Percentiles rank a stretch among this genome's conserved stretches.
These are phyloP conservation scores for Binderoboletus segoi DNA, from an alignment of 1,284 basidiomycete genomes.

Conservation along the genomic window DNA sequence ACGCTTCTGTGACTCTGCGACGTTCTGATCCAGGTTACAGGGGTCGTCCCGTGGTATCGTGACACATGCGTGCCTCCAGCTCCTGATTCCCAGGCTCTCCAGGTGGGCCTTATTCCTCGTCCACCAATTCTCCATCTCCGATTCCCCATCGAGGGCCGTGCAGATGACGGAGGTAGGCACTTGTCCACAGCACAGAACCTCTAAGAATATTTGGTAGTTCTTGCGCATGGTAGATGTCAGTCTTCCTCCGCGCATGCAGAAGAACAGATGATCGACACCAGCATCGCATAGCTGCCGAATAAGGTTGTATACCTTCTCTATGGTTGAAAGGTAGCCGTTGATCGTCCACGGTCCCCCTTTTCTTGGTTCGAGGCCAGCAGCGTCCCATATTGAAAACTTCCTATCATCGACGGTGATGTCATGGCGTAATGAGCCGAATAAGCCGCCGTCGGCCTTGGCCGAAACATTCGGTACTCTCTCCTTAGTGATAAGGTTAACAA, in stretches of 20 bases:
- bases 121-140: background rate
- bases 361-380: too few relatives aligned
- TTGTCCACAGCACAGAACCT: background rate
- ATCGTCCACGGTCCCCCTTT: too few relatives aligned
- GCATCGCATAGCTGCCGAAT: background rate
- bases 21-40: background rate
- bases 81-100: background rate
- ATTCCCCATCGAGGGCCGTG: background rate
- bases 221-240: background rate
- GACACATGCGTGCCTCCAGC: background rate
- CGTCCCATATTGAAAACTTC: too few relatives aligned
- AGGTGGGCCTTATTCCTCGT: background rate
- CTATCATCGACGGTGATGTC: too few relatives aligned
- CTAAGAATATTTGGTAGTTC: background rate
- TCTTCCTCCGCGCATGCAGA: background rate
- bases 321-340: too few relatives aligned
- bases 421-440: too few relatives aligned
- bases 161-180: background rate
- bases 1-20: background rate
- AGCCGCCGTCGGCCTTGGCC: too few relatives aligned
- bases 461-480: too few relatives aligned
- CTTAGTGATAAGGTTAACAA: too few relatives aligned
- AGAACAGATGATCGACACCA: background rate
- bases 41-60: background rate
- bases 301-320: too few relatives aligned